Conservation (phyloP, 345 rosid species). For the Hibiscus tridactylites region DNA sequence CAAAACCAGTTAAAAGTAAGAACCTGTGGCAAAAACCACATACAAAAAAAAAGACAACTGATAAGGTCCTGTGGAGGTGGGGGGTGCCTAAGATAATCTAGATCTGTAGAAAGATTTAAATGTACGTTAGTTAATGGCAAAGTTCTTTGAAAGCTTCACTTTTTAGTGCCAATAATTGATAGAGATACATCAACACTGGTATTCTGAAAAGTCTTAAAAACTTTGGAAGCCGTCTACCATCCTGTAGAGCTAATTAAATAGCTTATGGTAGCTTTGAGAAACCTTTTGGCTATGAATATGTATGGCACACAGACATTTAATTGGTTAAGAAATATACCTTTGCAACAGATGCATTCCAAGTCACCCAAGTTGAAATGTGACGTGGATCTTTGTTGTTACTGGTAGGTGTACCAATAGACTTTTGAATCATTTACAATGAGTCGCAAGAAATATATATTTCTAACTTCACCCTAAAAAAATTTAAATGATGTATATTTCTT, state of each 20-base stretch:
- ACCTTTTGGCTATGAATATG: background rate
- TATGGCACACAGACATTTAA: background rate
- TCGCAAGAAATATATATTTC: background rate
- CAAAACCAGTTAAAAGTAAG: background rate
- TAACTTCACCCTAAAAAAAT: background rate
- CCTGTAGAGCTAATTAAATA: background rate
- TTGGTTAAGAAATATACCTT: background rate
- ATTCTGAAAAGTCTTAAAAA: background rate
- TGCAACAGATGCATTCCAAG: background rate
- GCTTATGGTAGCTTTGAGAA: background rate
- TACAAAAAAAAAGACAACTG: background rate
- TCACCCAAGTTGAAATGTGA: background rate
- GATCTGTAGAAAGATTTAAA: no score
- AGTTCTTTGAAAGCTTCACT: background rate
- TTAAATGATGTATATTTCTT: background rate
- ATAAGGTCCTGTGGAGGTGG: background rate
- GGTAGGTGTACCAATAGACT: background rate
- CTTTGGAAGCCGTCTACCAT: background rate
- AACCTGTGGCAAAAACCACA: background rate
- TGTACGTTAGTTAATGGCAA: background rate
- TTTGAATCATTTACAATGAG: background rate
- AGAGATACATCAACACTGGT: background rate
- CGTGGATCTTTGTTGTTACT: slow-evolving; percentile 1
- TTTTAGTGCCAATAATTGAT: background rate
- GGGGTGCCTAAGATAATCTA: no score